These are phyloP conservation scores for button mushroom (Agaricus bisporus) DNA, from an alignment of 768 basidiomycete species.

Conservation along the genomic window DNA sequence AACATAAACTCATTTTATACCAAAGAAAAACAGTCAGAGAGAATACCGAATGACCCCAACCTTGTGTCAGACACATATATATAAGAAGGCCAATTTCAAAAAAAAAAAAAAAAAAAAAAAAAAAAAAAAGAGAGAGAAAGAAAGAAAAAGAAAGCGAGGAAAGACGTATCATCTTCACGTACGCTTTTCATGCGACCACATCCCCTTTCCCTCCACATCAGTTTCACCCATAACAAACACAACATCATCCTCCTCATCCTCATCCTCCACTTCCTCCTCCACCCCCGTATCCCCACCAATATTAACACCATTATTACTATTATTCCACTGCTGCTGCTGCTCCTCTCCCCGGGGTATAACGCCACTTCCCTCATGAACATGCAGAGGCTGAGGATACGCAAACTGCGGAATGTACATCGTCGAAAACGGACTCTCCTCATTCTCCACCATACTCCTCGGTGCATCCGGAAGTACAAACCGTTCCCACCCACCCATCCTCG, in stretches of 20 bases:
- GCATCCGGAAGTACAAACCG: conserved; percentile 61
- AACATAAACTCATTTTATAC: not conserved
- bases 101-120: not conserved
- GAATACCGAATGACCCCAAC: not conserved
- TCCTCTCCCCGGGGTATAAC: not conserved
- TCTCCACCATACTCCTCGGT: conserved; percentile 36
- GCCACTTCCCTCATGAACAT: conserved; percentile 1
- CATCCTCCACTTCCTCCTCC: conserved; percentile 36
- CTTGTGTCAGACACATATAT: conserved; percentile 2
- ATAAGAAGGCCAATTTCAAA: too few species aligned
- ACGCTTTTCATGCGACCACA: conserved; percentile 26
- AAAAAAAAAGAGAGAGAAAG: not conserved
- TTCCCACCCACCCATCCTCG: conserved; percentile 67
- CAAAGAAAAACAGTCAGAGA: not conserved
- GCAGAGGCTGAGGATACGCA: conserved; percentile 3
- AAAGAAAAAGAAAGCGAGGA: not conserved
- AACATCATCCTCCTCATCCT: conserved; percentile 73
- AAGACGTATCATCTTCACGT: conserved; percentile 7
- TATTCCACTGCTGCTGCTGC: not conserved
- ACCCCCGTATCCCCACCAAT: not conserved
- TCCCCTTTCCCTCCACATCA: conserved; percentile 25
- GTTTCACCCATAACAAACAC: conserved; percentile 57
- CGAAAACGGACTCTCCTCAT: conserved; percentile 10
- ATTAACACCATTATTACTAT: not conserved
- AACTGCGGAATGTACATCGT: conserved; percentile 5